These are phyloP conservation scores for Scolecobasidium constrictum DNA, from an alignment of 2,329 filamentous ascomycete genomes.

Conservation along the genomic window DNA sequence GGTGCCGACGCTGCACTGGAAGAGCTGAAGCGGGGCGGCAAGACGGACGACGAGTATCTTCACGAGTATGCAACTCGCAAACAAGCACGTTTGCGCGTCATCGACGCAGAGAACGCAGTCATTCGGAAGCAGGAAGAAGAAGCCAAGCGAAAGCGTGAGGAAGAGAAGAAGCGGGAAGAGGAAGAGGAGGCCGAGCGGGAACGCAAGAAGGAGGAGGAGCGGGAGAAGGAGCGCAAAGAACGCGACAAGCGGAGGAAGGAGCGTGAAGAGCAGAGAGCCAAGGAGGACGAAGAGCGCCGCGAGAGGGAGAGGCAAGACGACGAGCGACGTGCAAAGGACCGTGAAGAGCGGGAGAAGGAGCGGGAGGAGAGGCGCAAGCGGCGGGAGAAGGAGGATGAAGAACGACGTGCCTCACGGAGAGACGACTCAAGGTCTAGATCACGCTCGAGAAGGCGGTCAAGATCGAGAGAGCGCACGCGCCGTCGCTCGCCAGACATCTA, in stretches of 20 bases:
- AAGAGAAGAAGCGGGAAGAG: constrained; percentile 41
- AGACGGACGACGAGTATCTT: constrained; percentile 64
- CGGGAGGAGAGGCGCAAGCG: constrained; percentile 24
- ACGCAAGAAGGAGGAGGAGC: constrained; percentile 42
- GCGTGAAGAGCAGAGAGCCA: constrained; percentile 30
- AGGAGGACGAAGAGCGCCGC: constrained; percentile 33
- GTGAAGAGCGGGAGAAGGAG: constrained; percentile 36
- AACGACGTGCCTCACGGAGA: constrained; percentile 35
- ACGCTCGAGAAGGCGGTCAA: constrained; percentile 16
- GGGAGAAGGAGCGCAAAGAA: constrained; percentile 26
- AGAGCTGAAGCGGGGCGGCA: constrained; percentile 54
- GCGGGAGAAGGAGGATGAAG: constrained; percentile 19
- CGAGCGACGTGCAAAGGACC: constrained; percentile 28
- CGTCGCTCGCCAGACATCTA: constrained; percentile 3
- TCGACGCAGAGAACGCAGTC: constrained; percentile 48
- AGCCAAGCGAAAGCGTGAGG: constrained; percentile 36
- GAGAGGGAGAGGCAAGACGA: constrained; percentile 40
- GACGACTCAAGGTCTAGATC: constrained; percentile 14
- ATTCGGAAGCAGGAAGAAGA: constrained; percentile 44
- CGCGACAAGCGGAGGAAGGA: constrained; percentile 18
- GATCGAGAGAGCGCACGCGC: constrained; percentile 16
- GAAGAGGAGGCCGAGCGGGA: constrained; percentile 43
- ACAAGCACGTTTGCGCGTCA: constrained; percentile 49
- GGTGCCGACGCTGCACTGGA: constrained; percentile 57
- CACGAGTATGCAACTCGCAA: constrained; percentile 52